Conservation (phyloP, 2,329 filamentous ascomycete species). For the Emydomyces testavorans region DNA sequence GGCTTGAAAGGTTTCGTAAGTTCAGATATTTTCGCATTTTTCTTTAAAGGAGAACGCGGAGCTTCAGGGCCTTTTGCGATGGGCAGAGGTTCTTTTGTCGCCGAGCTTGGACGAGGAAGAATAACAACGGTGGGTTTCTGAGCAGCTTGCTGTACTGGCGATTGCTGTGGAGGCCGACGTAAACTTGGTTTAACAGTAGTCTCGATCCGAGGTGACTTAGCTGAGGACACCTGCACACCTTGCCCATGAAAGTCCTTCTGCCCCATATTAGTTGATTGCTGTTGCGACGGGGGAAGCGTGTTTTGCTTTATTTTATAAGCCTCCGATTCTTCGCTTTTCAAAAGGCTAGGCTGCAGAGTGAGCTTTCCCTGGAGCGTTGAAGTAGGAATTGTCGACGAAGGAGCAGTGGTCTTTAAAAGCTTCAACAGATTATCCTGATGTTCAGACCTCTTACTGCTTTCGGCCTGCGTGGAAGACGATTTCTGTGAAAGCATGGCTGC, state of each 20-base stretch:
- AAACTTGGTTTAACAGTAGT: background rate
- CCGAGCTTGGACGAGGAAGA: conserved; percentile 26
- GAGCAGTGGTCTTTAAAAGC: conserved; percentile 19
- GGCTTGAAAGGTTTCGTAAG: conserved; percentile 41
- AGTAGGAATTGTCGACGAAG: background rate
- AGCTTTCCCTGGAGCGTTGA: conserved; percentile 26
- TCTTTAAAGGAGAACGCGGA: conserved; percentile 12
- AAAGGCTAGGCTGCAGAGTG: conserved; percentile 26
- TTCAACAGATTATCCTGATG: conserved; percentile 31
- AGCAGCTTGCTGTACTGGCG: background rate
- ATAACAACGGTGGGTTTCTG: conserved; percentile 24
- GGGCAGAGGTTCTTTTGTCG: conserved; percentile 20
- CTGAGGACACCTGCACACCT: background rate
- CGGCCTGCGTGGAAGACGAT: conserved; percentile 17
- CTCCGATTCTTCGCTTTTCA: background rate
- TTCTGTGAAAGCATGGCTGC: conserved; percentile 19
- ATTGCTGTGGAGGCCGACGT: background rate
- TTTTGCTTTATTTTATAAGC: background rate
- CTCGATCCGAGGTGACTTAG: background rate
- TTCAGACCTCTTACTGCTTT: conserved; percentile 22
- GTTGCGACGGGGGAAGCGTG: background rate
- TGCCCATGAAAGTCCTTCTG: background rate
- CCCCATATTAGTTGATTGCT: background rate
- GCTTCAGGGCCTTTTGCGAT: background rate
- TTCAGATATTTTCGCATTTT: conserved; percentile 24